A percentile compares a stretch with the other conserved stretches of the same genome.
Conservation (phyloP, 768 basidiomycete genomes). For the Trametes cinnabarina region DNA sequence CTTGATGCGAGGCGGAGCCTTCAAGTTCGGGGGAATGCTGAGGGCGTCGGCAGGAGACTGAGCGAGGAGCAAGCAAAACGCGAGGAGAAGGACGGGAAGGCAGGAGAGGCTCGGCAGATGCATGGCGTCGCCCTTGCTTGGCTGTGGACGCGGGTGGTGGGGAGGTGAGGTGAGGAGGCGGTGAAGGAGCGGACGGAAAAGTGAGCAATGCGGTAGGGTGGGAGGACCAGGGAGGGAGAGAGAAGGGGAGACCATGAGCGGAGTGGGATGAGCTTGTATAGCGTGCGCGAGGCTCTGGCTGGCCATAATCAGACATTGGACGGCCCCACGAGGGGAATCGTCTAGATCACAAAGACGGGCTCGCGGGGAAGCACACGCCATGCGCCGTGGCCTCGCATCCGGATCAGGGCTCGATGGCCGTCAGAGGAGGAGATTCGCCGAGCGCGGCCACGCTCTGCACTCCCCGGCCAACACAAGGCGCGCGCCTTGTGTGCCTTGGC, state of each 20-base stretch:
- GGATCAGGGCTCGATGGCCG: conserved; percentile 2
- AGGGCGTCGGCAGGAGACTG: not conserved
- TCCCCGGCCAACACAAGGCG: not conserved
- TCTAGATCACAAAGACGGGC: conserved; percentile 1
- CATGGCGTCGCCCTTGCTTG: not conserved
- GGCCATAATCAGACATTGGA: conserved; percentile 5
- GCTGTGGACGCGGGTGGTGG: not conserved
- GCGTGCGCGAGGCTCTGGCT: not conserved
- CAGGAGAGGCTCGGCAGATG: conserved; percentile 5
- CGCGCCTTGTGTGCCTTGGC: not conserved
- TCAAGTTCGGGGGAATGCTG: conserved; percentile 2
- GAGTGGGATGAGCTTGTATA: conserved; percentile 1
- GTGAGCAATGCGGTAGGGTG: not conserved
- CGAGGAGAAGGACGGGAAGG: conserved; percentile 4
- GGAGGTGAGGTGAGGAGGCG: not conserved
- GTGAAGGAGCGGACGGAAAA: conserved; percentile 2
- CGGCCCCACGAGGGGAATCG: conserved; percentile 13
- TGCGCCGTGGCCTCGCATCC: conserved; percentile 1
- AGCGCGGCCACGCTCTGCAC: not conserved
- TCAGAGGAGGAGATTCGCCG: conserved; percentile 5
- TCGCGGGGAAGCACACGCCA: not conserved
- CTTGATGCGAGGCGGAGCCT: not conserved
- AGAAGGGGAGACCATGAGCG: not conserved
- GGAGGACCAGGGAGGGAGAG: not conserved
- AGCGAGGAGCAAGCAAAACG: conserved; percentile 1